Conservation (phyloP, 2,329 filamentous ascomycete genomes). For the Penicillium corylophilum region DNA sequence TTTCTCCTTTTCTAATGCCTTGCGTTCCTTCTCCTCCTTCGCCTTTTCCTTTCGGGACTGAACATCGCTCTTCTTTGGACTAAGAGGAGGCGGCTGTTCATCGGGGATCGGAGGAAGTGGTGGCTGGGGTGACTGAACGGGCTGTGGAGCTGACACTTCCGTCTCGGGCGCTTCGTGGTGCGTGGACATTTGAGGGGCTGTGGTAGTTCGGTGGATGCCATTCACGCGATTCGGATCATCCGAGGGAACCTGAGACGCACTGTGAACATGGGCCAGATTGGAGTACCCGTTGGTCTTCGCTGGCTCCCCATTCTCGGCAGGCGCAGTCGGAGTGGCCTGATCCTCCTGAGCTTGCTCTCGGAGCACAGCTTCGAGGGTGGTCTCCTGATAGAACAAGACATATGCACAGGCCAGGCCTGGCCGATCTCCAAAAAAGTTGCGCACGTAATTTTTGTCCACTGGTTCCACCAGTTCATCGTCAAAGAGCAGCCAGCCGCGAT, state of each 20-base stretch:
- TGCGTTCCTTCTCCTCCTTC: slow-evolving; percentile 58
- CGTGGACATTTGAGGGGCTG: slow-evolving; percentile 50
- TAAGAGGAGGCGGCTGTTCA: slow-evolving; percentile 35
- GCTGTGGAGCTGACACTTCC: slow-evolving; percentile 11
- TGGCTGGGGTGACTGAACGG: slow-evolving; percentile 18
- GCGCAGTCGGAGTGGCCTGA: slow-evolving; percentile 37
- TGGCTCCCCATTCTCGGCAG: slow-evolving; percentile 49
- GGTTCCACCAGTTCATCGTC: slow-evolving; percentile 99
- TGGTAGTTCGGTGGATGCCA: slow-evolving; percentile 40
- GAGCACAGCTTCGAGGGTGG: slow-evolving; percentile 64
- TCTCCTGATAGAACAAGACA: slow-evolving; percentile 97
- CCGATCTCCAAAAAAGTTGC: slow-evolving; percentile 95
- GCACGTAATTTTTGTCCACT: slow-evolving; percentile 92
- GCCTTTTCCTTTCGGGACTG: slow-evolving; percentile 68
- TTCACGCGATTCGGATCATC: slow-evolving; percentile 35
- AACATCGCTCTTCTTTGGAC: slow-evolving; percentile 61
- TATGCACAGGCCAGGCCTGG: slow-evolving; percentile 91
- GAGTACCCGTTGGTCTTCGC: slow-evolving; percentile 35
- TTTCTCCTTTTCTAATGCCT: slow-evolving; percentile 47
- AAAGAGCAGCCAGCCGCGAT: slow-evolving; percentile 92
- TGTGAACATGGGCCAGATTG: slow-evolving; percentile 41
- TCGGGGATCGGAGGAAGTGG: slow-evolving; percentile 34
- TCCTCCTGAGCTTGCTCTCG: slow-evolving; percentile 84
- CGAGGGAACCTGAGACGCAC: slow-evolving; percentile 36
- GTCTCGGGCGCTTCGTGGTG: slow-evolving; percentile 33